phyloP scores from a whole-genome alignment of 2,329 filamentous ascomycete genomes.

The Cercospora sp. region DNA sequence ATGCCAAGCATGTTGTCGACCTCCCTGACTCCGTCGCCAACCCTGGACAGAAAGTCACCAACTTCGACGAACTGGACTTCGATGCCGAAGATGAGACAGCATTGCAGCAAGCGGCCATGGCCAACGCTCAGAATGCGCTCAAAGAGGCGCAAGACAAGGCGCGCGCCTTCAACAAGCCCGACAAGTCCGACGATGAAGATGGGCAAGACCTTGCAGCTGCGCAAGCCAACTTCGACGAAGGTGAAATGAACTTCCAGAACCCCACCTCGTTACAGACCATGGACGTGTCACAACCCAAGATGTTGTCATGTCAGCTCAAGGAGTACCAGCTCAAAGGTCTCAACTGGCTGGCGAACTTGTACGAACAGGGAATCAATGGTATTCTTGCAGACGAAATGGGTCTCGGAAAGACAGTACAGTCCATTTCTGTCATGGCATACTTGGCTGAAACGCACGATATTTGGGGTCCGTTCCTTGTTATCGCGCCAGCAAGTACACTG shows the following conservation, averaged over 20 bases:
- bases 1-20: conserved; percentile 50
- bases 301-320: conserved; percentile 91
- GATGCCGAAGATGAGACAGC: conserved; percentile 88
- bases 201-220: conserved; percentile 46
- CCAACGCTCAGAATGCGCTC: conserved; percentile 94
- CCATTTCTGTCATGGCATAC: conserved; percentile 98
- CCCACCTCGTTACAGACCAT: conserved; percentile 92
- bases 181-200: conserved; percentile 50
- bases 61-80: conserved; percentile 93
- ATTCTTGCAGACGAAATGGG: conserved; percentile 99
- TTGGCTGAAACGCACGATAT: conserved; percentile 96
- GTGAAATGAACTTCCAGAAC: conserved; percentile 99
- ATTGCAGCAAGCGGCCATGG: conserved; percentile 80
- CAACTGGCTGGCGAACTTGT: conserved; percentile 98
- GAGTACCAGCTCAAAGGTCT: conserved; percentile 99
- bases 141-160: conserved; percentile 92
- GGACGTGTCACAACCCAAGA: conserved; percentile 89
- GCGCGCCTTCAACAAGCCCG: conserved; percentile 79
- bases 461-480: conserved; percentile 96
- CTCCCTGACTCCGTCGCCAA: conserved; percentile 51
- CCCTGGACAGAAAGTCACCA: conserved; percentile 72
- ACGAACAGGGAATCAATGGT: conserved; percentile 99
- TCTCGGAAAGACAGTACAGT: conserved; percentile 98
- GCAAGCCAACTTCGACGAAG: conserved; percentile 71
- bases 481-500: conserved; percentile 90